These are phyloP conservation scores for Picochlorum sp. DNA, from an alignment of 139 green algal genomes.

Conservation along the genomic window DNA sequence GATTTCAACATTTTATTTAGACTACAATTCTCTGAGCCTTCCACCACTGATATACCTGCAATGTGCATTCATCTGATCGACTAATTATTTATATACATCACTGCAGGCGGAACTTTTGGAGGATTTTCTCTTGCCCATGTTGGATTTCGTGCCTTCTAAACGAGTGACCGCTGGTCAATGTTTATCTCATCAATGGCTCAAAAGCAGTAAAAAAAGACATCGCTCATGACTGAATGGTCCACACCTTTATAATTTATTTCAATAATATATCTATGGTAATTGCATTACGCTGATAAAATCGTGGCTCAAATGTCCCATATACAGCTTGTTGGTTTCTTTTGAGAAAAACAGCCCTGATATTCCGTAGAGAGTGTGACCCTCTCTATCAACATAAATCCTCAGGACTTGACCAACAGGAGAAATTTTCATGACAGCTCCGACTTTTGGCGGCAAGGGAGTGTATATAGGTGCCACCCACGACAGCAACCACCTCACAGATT, in stretches of 20 bases:
- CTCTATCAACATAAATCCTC: neutral
- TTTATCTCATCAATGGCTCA: conserved; percentile 88
- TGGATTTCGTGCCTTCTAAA: conserved; percentile 71
- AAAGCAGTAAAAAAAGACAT: neutral
- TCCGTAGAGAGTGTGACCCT: neutral
- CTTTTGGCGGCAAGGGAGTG: neutral
- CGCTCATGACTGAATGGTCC: neutral
- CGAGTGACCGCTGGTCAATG: conserved; percentile 75
- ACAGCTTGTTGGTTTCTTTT: neutral
- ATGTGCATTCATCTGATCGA: neutral
- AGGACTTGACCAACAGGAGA: neutral
- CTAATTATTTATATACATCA: neutral
- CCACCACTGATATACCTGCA: neutral
- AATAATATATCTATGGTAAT: conserved; percentile 1
- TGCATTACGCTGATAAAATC: conserved; percentile 22
- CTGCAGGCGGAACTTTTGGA: conserved; percentile 60
- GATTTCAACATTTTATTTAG: conserved; percentile 9
- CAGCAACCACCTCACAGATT: neutral
- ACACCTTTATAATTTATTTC: no score
- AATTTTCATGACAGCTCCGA: conserved; percentile 7
- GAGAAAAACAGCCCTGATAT: neutral
- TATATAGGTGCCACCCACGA: conserved; percentile 4
- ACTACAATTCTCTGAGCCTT: conserved; percentile 24
- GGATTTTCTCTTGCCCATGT: conserved; percentile 87
- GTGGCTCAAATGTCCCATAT: conserved; percentile 11